Base-by-base conservation (phyloP, 139 green algal species). In the Micromonas commoda region DNA sequence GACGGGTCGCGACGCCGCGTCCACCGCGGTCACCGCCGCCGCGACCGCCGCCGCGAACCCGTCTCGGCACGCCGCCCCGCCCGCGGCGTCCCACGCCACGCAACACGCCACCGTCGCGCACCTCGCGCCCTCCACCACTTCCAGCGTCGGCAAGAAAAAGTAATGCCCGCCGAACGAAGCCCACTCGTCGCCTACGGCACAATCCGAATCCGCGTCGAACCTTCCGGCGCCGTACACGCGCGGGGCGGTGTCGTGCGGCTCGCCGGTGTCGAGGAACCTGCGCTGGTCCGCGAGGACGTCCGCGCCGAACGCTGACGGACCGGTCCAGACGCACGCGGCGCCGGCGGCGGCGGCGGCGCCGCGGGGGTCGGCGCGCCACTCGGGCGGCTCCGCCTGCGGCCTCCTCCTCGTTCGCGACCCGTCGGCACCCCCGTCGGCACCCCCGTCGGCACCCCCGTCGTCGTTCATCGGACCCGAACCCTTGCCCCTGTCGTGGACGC, bases 261-360 rank as follows among this genome's bases (percentile, higher is more conserved):
- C 71, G 28, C 31, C 23, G 16, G 31, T 52, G n/a, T 29, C 9
- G 5, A 61, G 23, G 35, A 60, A 75, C 29, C 35, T 3, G 20
- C 68, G 37, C 68, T 63, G 21, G 37, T n/a, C 21, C 26, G 37
- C 5, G 26, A 75, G 28, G 45, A 32, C 5, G 13, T 5, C 5
- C 26, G 60, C 24, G 60, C 60, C 26, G 60, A 68, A 35, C 13
- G 60, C 24, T 16, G 13, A 19, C 13, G 24, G 24, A 6, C 13
- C 9, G n/a, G 60, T 68, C 45, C 60, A 68, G 60, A 68, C 24
- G 60, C 60, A 68, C 24, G 60, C 60, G 60, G 13, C 60, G 60
- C 24, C 60, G 60, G 60, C 60, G 66, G 28, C 28, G 66, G 66
- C 66, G 66, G n/a, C 66, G 20, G 23, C 32, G 64, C 73, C 34